Base-by-base conservation (phyloP, 768 basidiomycete genomes). In the Hysterangium stoloniferum region DNA sequence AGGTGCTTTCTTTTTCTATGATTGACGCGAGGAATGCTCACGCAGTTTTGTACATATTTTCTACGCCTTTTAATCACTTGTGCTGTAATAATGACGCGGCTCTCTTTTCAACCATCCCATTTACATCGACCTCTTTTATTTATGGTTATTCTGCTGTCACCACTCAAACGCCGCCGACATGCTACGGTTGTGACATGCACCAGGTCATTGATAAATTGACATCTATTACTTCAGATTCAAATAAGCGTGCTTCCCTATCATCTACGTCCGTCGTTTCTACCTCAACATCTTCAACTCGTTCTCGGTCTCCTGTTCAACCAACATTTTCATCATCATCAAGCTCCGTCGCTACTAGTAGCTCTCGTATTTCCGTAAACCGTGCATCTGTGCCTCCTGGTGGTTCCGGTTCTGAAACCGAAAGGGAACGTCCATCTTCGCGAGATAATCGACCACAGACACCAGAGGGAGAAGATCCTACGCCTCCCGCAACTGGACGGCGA, bases 381-480 rank as follows among this genome's bases (percentile, higher is more conserved):
- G 41, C 41, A 25, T 13, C 6, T 15, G 29, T 31, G 20, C 25
- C 13, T 17, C 37, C 1, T 31, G 29, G 40, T 28, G 72, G 74
- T 48, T 89, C 86, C 6, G 87, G 87, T 28, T 89, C 86, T 2
- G 88, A 89, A 63, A 90, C 87, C 0, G 88, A 90, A 63, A 79
- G 55, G 17, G 57, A 58, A 31, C 47, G 47, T 25, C 48, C 61
- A 66, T 54, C 58, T 66, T 48, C 54, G 63, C 54, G 59, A 44
- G 38, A 38, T 34, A 45, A 52, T 42, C 58, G 54, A n/a, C 61
- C 61, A 35, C 64, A 64, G 2, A 70, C 73, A 15, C 67, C 66
- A 7, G 74, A 70, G 46, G 71, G 71, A 36, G 63, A 63, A 38
- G 57, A 67, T 15, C 59, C 62, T 17, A 68, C 73, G 6, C 70